These are phyloP conservation scores for Pyrus bretschneideri DNA, from an alignment of 306 rosid species.

Conservation along the genomic window DNA sequence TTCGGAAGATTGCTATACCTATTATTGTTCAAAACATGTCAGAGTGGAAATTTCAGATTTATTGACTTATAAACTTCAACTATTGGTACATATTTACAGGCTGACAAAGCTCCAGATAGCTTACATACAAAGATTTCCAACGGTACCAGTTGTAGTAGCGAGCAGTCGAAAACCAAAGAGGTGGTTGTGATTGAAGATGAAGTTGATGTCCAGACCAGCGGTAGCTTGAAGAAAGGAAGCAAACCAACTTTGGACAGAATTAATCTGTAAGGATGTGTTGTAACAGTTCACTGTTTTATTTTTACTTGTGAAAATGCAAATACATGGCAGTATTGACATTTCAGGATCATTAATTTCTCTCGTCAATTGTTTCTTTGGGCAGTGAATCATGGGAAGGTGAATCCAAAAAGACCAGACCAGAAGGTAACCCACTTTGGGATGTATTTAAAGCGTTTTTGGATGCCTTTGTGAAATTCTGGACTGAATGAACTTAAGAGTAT, in stretches of 20 bases:
- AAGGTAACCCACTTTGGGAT: slow-evolving; percentile 48
- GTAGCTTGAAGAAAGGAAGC: slow-evolving; percentile 44
- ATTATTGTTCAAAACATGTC: neutral
- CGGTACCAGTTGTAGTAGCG: slow-evolving; percentile 1
- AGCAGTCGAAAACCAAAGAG: slow-evolving; percentile 27
- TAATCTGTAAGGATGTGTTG: slow-evolving; percentile 60
- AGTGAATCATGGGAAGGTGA: slow-evolving; percentile 86
- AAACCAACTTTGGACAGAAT: slow-evolving; percentile 72
- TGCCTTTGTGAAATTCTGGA: slow-evolving; percentile 71
- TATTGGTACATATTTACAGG: slow-evolving; percentile 41
- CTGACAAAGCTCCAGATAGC: slow-evolving; percentile 21
- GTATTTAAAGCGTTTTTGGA: slow-evolving; percentile 44
- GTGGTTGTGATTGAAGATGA: slow-evolving; percentile 27
- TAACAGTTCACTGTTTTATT: neutral
- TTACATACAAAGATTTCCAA: slow-evolving; percentile 22
- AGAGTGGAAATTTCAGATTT: neutral
- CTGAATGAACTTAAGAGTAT: slow-evolving; percentile 39
- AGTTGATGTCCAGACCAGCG: slow-evolving; percentile 25
- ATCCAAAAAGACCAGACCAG: slow-evolving; percentile 30
- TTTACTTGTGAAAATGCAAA: neutral
- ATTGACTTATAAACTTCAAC: neutral
- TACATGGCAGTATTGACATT: neutral
- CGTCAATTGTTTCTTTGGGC: slow-evolving; percentile 27
- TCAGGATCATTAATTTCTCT: slow-evolving; percentile 13
- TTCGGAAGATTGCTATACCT: neutral